phyloP scores from a whole-genome alignment of 768 basidiomycete genomes.

The Boletus pseudo-olivaceus region DNA sequence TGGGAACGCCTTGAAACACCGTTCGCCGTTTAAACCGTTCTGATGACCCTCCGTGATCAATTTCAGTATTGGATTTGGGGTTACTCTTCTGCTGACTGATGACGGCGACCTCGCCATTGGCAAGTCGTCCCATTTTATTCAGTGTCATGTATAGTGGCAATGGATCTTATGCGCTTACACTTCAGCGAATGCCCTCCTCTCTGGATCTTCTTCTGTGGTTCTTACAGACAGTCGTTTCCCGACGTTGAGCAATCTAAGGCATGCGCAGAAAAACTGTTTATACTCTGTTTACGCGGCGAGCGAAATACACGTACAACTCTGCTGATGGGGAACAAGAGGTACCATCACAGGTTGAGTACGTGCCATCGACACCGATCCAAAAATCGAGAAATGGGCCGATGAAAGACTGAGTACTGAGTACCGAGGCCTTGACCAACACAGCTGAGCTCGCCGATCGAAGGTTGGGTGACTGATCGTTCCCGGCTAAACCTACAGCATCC shows the following conservation, averaged over 20 bases:
- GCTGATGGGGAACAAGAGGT: not conserved
- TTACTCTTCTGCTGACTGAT: not conserved
- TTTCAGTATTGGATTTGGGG: not conserved
- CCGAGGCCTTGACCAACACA: not conserved
- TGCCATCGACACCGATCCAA: no score
- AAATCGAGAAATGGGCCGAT: no score
- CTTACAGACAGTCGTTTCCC: not conserved
- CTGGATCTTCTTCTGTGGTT: not conserved
- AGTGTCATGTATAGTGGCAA: not conserved
- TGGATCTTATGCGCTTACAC: no score
- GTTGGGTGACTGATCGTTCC: not conserved
- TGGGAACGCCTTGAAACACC: not conserved
- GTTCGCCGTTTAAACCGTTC: not conserved
- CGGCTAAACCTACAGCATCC: not conserved
- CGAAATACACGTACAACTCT: no score
- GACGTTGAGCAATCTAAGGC: not conserved
- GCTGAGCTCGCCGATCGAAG: no score
- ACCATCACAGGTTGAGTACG: not conserved
- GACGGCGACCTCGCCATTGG: not conserved
- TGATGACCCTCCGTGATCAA: not conserved
- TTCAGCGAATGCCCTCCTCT: not conserved
- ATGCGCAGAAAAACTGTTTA: not conserved
- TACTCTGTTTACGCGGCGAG: not conserved
- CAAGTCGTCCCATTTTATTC: not conserved
- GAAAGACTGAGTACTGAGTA: no score